Evolutionary conservation across 2,329 filamentous ascomycete genomes (phyloP).

Genomic region (Pestalotiopsis sp.): DNA sequence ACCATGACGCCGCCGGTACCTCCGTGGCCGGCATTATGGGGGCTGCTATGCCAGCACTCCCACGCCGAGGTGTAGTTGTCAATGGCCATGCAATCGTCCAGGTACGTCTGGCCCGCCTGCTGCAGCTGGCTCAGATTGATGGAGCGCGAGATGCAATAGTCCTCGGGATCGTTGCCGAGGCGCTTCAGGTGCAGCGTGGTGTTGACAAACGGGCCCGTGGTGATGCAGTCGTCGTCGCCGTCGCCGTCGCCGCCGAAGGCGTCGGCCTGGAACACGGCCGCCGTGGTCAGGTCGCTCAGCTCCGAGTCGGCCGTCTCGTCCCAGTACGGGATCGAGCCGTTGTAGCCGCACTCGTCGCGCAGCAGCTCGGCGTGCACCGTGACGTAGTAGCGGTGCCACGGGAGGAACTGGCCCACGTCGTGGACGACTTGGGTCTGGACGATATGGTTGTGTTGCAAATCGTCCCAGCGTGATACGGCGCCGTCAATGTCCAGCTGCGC

Average conservation of each 20-base stretch:
- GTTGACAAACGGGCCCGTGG: neutral
- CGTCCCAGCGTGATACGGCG: neutral
- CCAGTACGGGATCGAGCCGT: constrained; percentile 17
- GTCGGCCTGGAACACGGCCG: neutral
- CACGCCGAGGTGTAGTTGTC: constrained; percentile 18
- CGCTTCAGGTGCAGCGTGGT: neutral
- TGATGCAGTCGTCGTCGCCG: neutral
- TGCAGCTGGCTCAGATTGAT: neutral
- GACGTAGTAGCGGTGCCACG: constrained; percentile 20
- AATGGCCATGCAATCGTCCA: constrained; percentile 12
- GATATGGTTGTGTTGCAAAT: neutral
- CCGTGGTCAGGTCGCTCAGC: neutral
- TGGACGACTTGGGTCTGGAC: constrained; percentile 6
- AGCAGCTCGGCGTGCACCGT: constrained; percentile 14
- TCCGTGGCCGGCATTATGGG: constrained; percentile 26
- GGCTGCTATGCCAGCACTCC: constrained; percentile 22
- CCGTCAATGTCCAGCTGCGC: neutral
- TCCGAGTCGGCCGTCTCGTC: constrained; percentile 1
- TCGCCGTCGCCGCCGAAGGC: constrained; percentile 9
- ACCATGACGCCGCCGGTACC: constrained; percentile 23
- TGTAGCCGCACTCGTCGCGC: constrained; percentile 20
- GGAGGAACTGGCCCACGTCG: constrained; percentile 25
- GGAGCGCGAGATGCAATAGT: neutral
- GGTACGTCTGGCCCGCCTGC: neutral
- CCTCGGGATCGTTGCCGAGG: neutral